Percentiles rank a stretch among this genome's conserved stretches.
Conservation (phyloP, 768 basidiomycete species). For the Boletus reticuloceps region DNA sequence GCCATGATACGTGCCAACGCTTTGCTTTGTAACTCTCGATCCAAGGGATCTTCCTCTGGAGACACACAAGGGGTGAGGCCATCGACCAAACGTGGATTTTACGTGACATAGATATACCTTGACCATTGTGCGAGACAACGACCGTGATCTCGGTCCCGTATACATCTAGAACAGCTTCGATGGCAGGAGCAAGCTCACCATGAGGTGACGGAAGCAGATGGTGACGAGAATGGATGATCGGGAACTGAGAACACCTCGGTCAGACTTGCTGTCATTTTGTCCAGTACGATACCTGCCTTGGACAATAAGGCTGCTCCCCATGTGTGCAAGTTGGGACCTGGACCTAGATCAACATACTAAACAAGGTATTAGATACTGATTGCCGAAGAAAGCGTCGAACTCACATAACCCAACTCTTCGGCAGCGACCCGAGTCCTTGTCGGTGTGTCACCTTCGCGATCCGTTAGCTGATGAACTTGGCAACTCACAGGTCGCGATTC, state of each 20-base stretch:
- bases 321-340: constrained; percentile 84
- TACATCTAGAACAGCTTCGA: constrained; percentile 79
- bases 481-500: constrained; percentile 73
- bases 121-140: constrained; percentile 89
- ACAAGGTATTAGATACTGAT: constrained; percentile 1
- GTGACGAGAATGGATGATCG: constrained; percentile 83
- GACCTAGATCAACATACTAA: constrained; percentile 86
- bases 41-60: constrained; percentile 84
- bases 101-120: constrained; percentile 50
- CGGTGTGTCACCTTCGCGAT: constrained; percentile 1
- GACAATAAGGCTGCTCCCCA: constrained; percentile 86
- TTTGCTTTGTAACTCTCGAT: constrained; percentile 80
- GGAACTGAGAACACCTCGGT: constrained; percentile 52
- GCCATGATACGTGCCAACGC: constrained; percentile 82
- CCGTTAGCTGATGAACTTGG: not conserved
- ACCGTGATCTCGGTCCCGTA: constrained; percentile 78
- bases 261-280: not conserved
- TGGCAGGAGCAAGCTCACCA: constrained; percentile 87
- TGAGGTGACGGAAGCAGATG: constrained; percentile 84
- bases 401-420: constrained; percentile 79
- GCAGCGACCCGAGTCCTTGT: constrained; percentile 69
- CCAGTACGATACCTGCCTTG: constrained; percentile 44
- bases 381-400: constrained; percentile 23
- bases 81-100: not conserved
- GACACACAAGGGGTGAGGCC: not conserved